Base-by-base conservation (phyloP, 371 early-diverging fungal genomes). In the Choanephora cucurbitarum region DNA sequence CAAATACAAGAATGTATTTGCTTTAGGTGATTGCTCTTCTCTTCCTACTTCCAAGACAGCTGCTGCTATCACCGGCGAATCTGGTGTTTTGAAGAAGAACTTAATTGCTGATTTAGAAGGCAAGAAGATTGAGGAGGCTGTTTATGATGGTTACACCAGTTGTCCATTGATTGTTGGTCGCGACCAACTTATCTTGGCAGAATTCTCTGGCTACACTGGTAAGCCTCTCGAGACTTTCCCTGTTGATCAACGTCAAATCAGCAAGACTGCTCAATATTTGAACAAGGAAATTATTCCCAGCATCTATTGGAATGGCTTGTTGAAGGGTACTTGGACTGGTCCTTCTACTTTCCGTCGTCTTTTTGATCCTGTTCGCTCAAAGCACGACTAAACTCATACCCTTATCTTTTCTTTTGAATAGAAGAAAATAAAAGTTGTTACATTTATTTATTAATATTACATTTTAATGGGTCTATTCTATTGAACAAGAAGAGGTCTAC, bases 21-120 rank as follows among this genome's bases (percentile, higher is more conserved):
- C 92, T 8, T 74, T 94, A 1, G 95, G 95, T 55, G 95, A 94
- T 66, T 85, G 87, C 65, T 86, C 90, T 18, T 85, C 84, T 17
- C 73, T 89, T 28, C 94, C 95, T n/a, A 93, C 94, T 0, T 91
- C 91, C 64, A 94, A 94, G 78, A 94, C 95, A 1, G 94, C 93
- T 0, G 94, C 93, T 17, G 94, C 95, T 17, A 91, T 90, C 52
- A 87, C 93, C 7, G 84, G 82, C 33, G 89, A 94, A 75, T 85
- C 92, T 5, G 83, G 77, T 19, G 90, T 92, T 0, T 64, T 91
- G 31, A 89, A 84, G 68, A 72, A 77, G 65, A 94, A 94, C 71
- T 67, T 94, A 66, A 77, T 91, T 54, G 76, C 79, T 42, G 85
- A 86, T 53, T 76, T 92, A 49, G 65, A 74, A 49, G 83, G 80